Percentiles rank a stretch among this genome's conserved stretches.
Evolutionary conservation across 306 rosid species (phyloP).

Genomic region (Castanospermum australe): DNA sequence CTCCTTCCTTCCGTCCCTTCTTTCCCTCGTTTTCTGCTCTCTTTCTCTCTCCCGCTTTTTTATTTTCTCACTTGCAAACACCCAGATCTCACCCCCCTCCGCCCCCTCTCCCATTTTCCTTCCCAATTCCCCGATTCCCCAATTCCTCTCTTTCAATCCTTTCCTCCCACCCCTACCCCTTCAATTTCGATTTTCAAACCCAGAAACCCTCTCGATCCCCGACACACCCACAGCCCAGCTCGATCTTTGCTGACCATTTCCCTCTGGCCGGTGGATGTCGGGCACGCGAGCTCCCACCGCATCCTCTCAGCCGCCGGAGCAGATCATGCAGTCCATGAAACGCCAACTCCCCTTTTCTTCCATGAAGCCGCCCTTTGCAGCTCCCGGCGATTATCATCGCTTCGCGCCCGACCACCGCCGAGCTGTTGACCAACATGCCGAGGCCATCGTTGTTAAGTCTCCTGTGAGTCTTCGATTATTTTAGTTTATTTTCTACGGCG

Average conservation of each 20-base stretch:
- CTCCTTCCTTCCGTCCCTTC: constrained; percentile 49
- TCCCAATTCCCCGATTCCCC: constrained; percentile 1
- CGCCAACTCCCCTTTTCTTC: constrained; percentile 77
- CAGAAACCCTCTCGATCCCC: neutral
- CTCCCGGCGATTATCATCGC: constrained; percentile 80
- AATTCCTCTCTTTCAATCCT: no score
- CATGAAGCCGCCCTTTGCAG: constrained; percentile 71
- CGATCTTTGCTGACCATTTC: constrained; percentile 24
- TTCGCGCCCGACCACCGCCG: constrained; percentile 61
- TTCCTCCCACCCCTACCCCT: neutral
- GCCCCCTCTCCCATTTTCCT: neutral
- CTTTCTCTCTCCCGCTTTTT: constrained; percentile 73
- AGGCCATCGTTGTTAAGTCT: constrained; percentile 64
- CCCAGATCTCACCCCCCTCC: constrained; percentile 47
- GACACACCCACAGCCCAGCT: constrained; percentile 18
- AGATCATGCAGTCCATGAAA: constrained; percentile 66
- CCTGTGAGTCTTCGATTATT: constrained; percentile 45
- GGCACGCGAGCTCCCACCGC: constrained; percentile 50
- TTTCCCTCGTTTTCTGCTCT: constrained; percentile 31
- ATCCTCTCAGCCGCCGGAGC: constrained; percentile 42
- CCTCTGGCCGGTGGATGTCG: constrained; percentile 56
- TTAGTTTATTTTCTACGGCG: neutral
- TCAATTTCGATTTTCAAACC: neutral
- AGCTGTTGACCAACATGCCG: constrained; percentile 49
- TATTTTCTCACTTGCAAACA: constrained; percentile 46